phyloP scores from a whole-genome alignment of 140 eudicot genomes.

The Erigeron philadelphicus region DNA sequence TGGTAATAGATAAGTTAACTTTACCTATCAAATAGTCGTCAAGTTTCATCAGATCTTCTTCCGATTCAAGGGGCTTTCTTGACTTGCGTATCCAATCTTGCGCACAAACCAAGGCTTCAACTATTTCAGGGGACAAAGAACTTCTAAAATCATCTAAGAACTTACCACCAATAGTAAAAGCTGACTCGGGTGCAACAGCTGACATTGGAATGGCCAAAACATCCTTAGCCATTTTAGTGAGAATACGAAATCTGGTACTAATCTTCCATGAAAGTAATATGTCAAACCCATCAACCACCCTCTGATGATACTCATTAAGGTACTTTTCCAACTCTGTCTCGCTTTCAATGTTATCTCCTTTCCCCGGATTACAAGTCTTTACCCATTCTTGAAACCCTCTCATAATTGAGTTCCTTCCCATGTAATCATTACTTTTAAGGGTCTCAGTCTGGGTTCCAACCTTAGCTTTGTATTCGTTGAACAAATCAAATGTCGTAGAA shows the following conservation, averaged over 20 bases:
- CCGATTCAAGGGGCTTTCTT: no score
- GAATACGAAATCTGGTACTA: neutral
- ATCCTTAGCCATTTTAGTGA: constrained; percentile 16
- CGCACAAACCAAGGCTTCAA: no score
- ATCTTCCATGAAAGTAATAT: neutral
- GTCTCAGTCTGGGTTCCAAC: neutral
- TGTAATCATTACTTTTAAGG: constrained; percentile 12
- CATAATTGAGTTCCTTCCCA: neutral
- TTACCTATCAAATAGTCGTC: no score
- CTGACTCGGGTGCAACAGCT: neutral
- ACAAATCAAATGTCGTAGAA: neutral
- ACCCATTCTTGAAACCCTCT: neutral
- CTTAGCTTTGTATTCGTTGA: neutral
- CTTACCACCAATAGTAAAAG: neutral
- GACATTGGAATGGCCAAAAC: constrained; percentile 3
- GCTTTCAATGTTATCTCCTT: constrained; percentile 9
- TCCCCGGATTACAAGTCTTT: neutral
- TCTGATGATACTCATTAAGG: constrained; percentile 5
- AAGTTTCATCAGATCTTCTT: no score
- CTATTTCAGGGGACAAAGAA: no score
- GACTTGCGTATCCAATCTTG: no score
- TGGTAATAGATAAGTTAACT: no score
- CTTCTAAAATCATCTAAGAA: no score
- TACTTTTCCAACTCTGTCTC: constrained; percentile 8
- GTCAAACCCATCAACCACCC: neutral